These are phyloP conservation scores for Athelia psychrophila DNA, from an alignment of 1,284 basidiomycete genomes.

Conservation along the genomic window DNA sequence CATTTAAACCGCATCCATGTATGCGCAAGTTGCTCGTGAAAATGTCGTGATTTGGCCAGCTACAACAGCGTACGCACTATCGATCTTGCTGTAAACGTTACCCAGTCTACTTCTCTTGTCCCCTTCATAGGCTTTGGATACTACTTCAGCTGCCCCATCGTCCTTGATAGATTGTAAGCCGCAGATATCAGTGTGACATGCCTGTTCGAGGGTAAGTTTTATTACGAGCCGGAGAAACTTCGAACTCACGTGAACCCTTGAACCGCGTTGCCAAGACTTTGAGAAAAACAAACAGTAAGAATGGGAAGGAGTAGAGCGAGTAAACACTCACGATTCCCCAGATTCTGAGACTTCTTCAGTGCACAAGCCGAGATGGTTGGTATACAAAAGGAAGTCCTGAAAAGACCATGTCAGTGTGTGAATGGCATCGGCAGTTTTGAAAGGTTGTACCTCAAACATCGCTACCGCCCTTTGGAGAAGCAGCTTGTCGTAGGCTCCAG, in stretches of 20 bases:
- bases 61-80: too few species aligned
- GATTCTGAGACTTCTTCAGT: constrained; percentile 81
- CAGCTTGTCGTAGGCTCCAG: constrained; percentile 69
- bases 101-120: too few species aligned
- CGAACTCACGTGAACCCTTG: constrained; percentile 85
- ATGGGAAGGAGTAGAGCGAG: neutral
- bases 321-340: constrained; percentile 62
- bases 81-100: too few species aligned
- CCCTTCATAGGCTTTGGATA: too few species aligned
- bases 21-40: too few species aligned
- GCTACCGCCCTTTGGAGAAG: constrained; percentile 68
- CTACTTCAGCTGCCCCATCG: constrained; percentile 27
- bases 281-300: neutral
- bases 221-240: neutral
- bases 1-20: too few species aligned
- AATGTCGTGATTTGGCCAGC: too few species aligned
- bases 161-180: constrained; percentile 77
- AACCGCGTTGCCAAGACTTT: constrained; percentile 77
- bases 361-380: constrained; percentile 85
- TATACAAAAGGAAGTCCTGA: constrained; percentile 75
- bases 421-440: neutral
- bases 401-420: neutral
- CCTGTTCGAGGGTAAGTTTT: constrained; percentile 30
- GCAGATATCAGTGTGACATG: constrained; percentile 83
- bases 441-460: constrained; percentile 73